Conservation (phyloP, 768 basidiomycete genomes). For the Hericium erinaceus region DNA sequence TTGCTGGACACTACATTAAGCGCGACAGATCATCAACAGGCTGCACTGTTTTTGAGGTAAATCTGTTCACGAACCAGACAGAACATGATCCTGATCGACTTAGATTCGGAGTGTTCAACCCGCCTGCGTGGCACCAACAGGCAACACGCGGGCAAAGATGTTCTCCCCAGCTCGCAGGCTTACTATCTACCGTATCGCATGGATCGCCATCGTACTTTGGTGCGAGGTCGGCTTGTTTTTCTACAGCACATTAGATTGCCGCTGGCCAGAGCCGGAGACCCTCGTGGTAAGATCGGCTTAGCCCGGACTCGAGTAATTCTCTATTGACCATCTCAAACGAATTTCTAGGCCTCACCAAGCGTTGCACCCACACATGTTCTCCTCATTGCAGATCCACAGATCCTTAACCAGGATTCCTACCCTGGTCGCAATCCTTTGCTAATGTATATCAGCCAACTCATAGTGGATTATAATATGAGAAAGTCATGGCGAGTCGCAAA, state of each 20-base stretch:
- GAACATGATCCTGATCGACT: too few relatives aligned
- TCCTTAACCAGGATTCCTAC: slow-evolving; percentile 70
- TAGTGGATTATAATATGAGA: slow-evolving; percentile 76
- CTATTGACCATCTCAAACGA: background rate
- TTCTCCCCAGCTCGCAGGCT: background rate
- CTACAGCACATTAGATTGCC: slow-evolving; percentile 35
- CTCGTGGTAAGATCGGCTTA: background rate
- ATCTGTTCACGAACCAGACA: too few relatives aligned
- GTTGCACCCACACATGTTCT: slow-evolving; percentile 42
- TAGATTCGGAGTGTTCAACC: background rate
- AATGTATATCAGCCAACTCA: slow-evolving; percentile 47
- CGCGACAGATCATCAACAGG: too few relatives aligned
- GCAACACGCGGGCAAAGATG: too few relatives aligned
- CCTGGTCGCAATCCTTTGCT: slow-evolving; percentile 46
- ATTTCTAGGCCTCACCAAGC: background rate
- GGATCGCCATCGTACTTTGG: background rate
- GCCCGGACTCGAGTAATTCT: background rate
- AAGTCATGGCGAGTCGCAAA: slow-evolving; percentile 75
- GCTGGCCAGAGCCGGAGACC: slow-evolving; percentile 45
- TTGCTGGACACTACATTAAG: too few relatives aligned
- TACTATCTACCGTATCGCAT: background rate
- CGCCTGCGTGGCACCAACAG: background rate
- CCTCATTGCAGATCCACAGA: slow-evolving; percentile 84
- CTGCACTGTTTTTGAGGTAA: too few relatives aligned
- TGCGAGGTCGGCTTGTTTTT: background rate